A percentile compares a stretch with the other conserved stretches of the same genome.
These are phyloP conservation scores for Fraxinus pennsylvanica DNA, from an alignment of 257 asterid species.

Conservation along the genomic window DNA sequence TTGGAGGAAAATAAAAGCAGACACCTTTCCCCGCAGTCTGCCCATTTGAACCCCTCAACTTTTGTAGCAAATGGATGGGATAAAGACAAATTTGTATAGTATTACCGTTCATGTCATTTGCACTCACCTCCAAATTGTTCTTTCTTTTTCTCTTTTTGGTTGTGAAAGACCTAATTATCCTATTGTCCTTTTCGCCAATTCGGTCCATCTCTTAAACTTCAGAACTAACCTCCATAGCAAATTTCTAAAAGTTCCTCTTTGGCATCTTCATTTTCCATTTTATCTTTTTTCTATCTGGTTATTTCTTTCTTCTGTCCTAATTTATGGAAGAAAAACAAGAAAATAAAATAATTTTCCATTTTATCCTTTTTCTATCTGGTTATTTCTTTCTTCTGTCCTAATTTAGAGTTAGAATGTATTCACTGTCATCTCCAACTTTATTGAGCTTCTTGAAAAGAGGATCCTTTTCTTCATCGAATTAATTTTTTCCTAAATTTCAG, in stretches of 20 bases:
- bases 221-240: neutral
- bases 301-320: neutral
- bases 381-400: neutral
- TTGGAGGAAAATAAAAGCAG: neutral
- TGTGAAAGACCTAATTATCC: too few species aligned
- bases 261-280: neutral
- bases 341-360: neutral
- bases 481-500: neutral
- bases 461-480: neutral
- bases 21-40: neutral
- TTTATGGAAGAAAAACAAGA: neutral
- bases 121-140: too few species aligned
- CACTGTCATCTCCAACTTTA: neutral
- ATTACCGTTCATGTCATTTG: too few species aligned
- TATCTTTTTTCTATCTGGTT: neutral
- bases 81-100: too few species aligned
- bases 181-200: too few species aligned
- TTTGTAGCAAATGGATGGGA: too few species aligned
- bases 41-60: too few species aligned
- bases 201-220: neutral
- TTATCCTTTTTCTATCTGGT: neutral
- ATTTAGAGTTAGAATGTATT: neutral
- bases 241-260: neutral
- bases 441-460: neutral
- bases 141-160: too few species aligned